phyloP scores from a whole-genome alignment of 129 eudicot species.

The Arctium lappa region DNA sequence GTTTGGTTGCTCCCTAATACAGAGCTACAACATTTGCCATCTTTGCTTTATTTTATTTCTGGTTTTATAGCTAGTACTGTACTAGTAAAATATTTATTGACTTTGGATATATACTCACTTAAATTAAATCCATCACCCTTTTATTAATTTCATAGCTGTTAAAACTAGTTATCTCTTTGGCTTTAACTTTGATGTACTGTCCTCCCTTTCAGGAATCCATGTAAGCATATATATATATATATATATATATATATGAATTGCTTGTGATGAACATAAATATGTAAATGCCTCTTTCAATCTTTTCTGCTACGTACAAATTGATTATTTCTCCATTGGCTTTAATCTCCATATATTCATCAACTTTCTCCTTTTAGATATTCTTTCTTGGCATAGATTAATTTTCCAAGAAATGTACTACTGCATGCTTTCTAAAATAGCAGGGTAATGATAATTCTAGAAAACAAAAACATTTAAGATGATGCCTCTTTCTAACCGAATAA shows the following conservation, averaged over 20 bases:
- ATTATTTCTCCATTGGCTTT: background rate
- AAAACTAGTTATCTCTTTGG: background rate
- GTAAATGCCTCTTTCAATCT: too few relatives aligned
- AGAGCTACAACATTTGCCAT: constrained; percentile 21
- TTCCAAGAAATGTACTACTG: background rate
- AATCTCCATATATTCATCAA: background rate
- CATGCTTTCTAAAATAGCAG: background rate
- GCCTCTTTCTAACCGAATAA: background rate
- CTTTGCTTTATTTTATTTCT: constrained; percentile 24
- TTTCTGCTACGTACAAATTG: background rate
- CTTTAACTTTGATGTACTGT: background rate
- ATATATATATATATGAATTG: too few relatives aligned
- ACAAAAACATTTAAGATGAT: background rate
- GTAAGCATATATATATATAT: background rate
- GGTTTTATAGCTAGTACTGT: constrained; percentile 27
- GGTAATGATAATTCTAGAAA: background rate
- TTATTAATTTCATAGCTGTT: background rate
- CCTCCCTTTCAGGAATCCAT: background rate
- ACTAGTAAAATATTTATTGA: constrained; percentile 9
- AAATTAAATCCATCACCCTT: background rate
- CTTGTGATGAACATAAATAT: too few relatives aligned
- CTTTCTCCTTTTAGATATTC: background rate
- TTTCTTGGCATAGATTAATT: background rate
- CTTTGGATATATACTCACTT: background rate
- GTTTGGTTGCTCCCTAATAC: constrained; percentile 30